Evolutionary conservation across 176 grass and related monocot species (phyloP).

Genomic region (Typha latifolia): DNA sequence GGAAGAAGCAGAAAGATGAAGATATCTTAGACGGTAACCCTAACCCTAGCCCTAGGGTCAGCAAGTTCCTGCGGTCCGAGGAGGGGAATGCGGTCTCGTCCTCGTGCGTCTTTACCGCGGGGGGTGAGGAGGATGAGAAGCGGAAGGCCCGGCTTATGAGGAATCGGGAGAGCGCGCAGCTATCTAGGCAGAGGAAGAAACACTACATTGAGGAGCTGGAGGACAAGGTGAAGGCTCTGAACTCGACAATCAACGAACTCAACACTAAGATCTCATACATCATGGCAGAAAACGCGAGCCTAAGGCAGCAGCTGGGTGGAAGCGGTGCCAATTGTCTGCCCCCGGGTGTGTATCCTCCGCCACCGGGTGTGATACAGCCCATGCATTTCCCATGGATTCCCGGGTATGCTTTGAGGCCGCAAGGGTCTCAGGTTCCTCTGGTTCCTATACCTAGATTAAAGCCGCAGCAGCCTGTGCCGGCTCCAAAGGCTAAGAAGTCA

Average conservation of each 20-base stretch:
- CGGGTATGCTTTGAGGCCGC: slow-evolving; percentile 61
- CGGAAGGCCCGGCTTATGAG: slow-evolving; percentile 62
- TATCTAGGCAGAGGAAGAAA: slow-evolving; percentile 94
- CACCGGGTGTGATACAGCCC: neutral
- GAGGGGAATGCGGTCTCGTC: slow-evolving; percentile 34
- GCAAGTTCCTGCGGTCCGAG: slow-evolving; percentile 46
- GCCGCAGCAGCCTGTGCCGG: slow-evolving; percentile 34
- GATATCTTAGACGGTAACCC: neutral
- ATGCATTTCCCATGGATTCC: slow-evolving; percentile 88
- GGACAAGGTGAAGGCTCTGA: slow-evolving; percentile 84
- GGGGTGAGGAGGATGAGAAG: slow-evolving; percentile 49
- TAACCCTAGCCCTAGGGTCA: slow-evolving; percentile 10
- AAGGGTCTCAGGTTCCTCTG: slow-evolving; percentile 62
- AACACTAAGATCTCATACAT: slow-evolving; percentile 81
- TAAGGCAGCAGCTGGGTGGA: slow-evolving; percentile 58
- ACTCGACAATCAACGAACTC: slow-evolving; percentile 76
- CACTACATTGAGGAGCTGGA: slow-evolving; percentile 81
- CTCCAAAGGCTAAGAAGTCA: slow-evolving; percentile 35
- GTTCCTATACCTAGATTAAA: slow-evolving; percentile 87
- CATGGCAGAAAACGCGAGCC: slow-evolving; percentile 50
- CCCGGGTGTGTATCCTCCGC: slow-evolving; percentile 45
- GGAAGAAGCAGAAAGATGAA: slow-evolving; percentile 43
- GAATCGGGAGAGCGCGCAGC: slow-evolving; percentile 90
- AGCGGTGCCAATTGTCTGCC: slow-evolving; percentile 29
- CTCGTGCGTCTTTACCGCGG: slow-evolving; percentile 21